These are phyloP conservation scores for Trichosporon ovoides DNA, from an alignment of 1,284 basidiomycete species.

Conservation along the genomic window DNA sequence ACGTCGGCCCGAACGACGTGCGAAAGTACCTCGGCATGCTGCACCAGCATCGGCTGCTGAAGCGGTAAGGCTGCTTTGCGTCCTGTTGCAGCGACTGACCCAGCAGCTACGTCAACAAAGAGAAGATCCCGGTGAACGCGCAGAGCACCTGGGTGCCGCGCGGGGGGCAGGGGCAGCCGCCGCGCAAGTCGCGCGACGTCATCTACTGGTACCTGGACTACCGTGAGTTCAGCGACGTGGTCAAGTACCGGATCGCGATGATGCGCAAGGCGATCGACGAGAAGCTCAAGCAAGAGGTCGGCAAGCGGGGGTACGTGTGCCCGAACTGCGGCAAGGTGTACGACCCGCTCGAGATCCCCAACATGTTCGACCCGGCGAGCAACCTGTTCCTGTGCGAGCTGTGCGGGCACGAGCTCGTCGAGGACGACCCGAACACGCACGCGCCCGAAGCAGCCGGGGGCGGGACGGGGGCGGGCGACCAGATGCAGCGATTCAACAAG, in stretches of 20 bases:
- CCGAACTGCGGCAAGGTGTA: constrained; percentile 81
- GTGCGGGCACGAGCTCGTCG: constrained; percentile 71
- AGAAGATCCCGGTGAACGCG: constrained; percentile 32
- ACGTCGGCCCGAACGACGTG: constrained; percentile 85
- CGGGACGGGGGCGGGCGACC: constrained; percentile 58
- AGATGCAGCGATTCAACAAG: constrained; percentile 90
- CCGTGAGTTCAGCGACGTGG: constrained; percentile 89
- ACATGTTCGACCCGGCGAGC: constrained; percentile 56
- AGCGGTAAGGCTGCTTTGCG: constrained; percentile 63
- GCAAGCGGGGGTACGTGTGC: constrained; percentile 94
- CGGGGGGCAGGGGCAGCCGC: constrained; percentile 12
- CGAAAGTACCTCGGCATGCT: constrained; percentile 79
- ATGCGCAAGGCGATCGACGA: constrained; percentile 87
- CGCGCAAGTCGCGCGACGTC: constrained; percentile 28
- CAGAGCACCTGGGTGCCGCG: constrained; percentile 5
- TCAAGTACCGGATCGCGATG: constrained; percentile 95
- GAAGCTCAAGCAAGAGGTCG: constrained; percentile 75
- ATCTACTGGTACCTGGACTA: constrained; percentile 98
- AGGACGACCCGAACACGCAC: constrained; percentile 62
- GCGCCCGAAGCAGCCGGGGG: constrained; percentile 44
- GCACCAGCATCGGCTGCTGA: constrained; percentile 74
- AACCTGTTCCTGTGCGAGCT: constrained; percentile 49
- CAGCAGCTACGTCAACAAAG: constrained; percentile 44
- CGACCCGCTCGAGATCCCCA: constrained; percentile 77
- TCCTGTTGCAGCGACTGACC: neutral